Evolutionary conservation across 2,329 filamentous ascomycete species (phyloP), one percentile per base, ranked within the genome.

Genomic region (Monilinia fructigena): DNA sequence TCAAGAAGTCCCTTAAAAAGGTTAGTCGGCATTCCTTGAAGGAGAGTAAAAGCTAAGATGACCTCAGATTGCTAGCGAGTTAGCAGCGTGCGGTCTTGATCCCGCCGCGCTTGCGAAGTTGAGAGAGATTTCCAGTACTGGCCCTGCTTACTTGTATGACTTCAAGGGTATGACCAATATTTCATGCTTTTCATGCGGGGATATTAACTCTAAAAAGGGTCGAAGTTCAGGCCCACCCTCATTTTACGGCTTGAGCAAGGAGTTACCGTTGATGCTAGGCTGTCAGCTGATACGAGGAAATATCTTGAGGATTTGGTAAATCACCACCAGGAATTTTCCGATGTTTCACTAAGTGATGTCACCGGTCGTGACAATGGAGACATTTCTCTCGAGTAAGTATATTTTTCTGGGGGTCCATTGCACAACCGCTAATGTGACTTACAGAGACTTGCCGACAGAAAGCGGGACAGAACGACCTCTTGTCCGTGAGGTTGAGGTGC

Each of bases 1-100:
- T 96, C 66, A 96, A 96, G 79, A 96, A 96, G 80, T 91, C 90
- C 78, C 89, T 96, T 75, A 94, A 93, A 75, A 89, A 88, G 75
- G 88, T 96, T 20, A 35, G 60, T 86, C 62, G 91, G 4, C 31
- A 60, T 26, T 38, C 38, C 8, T 14, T 7, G 26, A 26, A 14
- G 45, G 31, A 26, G 3, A 38, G 47, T 45, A 38, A 60, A 54
- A 54, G 48, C 59, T 62, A 62, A 62, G n/a, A 40, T 58, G 31
- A 45, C 12, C 12, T 8, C 14, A 65, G 63, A 65, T 65, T 61
- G 63, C 63, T 50, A 59, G 47, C 10, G 63, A 65, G 35, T 47
- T 65, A 61, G 55, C 45, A 53, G 47, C 61, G 18, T 65, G 42
- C 14, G 63, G 63, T 12, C 56, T 65, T 18, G 63, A 58, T 40